These are phyloP conservation scores for Saussurea involucrata DNA, from an alignment of 129 eudicot species.

Conservation along the genomic window DNA sequence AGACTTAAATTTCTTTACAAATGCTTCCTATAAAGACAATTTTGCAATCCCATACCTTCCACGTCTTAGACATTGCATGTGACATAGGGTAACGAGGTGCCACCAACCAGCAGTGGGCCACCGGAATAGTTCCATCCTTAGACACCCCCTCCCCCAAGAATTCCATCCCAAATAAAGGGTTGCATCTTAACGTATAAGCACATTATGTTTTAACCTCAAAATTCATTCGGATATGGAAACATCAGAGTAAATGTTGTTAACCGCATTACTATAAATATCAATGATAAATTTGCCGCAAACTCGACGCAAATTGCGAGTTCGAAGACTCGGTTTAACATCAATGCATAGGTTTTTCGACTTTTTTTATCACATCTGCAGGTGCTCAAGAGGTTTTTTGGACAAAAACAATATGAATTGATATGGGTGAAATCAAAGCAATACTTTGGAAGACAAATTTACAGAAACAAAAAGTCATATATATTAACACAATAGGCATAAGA, in stretches of 20 bases:
- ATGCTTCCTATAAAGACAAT: background rate
- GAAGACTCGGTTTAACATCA: background rate
- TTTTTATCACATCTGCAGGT: slow-evolving; percentile 8
- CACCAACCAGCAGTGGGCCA: slow-evolving; percentile 13
- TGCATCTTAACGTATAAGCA: background rate
- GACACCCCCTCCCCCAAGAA: background rate
- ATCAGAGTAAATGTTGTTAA: slow-evolving; percentile 12
- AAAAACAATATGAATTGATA: slow-evolving; percentile 7
- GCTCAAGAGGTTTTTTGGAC: background rate
- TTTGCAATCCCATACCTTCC: too few species aligned
- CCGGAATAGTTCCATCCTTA: background rate
- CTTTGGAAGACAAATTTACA: background rate
- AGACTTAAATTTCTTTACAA: background rate
- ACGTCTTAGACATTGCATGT: slow-evolving; percentile 21
- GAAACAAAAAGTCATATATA: background rate
- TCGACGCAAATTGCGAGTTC: background rate
- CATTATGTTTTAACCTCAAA: background rate
- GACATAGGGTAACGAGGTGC: slow-evolving; percentile 13
- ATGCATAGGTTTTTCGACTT: background rate
- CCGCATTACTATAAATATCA: background rate
- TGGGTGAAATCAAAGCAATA: slow-evolving; percentile 27
- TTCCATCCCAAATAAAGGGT: background rate
- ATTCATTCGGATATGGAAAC: background rate
- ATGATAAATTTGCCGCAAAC: background rate
- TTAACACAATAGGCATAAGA: background rate